Percentiles rank a stretch among this genome's conserved stretches.
Conservation (phyloP, 2,329 filamentous ascomycete species). For the Fusarium chaquense region DNA sequence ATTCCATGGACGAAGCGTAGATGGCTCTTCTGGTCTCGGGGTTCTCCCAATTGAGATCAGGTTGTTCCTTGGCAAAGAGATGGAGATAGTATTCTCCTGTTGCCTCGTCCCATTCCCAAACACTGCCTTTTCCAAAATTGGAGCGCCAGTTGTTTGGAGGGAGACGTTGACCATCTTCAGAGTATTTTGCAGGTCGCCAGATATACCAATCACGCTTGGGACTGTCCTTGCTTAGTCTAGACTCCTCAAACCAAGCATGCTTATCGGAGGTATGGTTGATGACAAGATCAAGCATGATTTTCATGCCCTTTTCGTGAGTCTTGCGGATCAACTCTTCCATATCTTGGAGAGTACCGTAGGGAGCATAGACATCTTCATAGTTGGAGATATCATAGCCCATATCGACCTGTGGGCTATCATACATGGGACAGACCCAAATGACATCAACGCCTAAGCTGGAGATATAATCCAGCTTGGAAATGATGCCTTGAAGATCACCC, state of each 20-base stretch:
- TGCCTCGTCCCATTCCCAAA: constrained; percentile 78
- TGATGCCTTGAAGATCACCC: constrained; percentile 66
- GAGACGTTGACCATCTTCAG: constrained; percentile 67
- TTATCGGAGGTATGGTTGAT: constrained; percentile 46
- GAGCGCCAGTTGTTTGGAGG: constrained; percentile 82
- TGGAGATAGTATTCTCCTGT: constrained; percentile 82
- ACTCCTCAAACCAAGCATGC: constrained; percentile 46
- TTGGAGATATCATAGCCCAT: constrained; percentile 47
- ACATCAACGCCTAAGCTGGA: constrained; percentile 40
- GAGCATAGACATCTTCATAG: constrained; percentile 44
- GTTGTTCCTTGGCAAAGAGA: constrained; percentile 80
- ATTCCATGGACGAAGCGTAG: constrained; percentile 77
- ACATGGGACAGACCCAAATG: constrained; percentile 47
- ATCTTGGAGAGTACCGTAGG: constrained; percentile 43
- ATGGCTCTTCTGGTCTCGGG: constrained; percentile 74
- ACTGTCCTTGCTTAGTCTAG: constrained; percentile 32
- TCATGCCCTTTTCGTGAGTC: constrained; percentile 41
- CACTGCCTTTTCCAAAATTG: constrained; percentile 70
- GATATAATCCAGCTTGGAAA: constrained; percentile 64
- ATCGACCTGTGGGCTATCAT: constrained; percentile 44
- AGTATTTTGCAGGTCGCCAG: constrained; percentile 64
- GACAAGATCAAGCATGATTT: constrained; percentile 45
- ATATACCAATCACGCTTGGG: constrained; percentile 71
- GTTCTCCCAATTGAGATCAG: constrained; percentile 89
- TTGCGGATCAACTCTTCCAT: constrained; percentile 44